A percentile compares a stretch with the other conserved stretches of the same genome.
Conservation (phyloP, 371 early-diverging fungal genomes). For the Circinella umbellata region DNA sequence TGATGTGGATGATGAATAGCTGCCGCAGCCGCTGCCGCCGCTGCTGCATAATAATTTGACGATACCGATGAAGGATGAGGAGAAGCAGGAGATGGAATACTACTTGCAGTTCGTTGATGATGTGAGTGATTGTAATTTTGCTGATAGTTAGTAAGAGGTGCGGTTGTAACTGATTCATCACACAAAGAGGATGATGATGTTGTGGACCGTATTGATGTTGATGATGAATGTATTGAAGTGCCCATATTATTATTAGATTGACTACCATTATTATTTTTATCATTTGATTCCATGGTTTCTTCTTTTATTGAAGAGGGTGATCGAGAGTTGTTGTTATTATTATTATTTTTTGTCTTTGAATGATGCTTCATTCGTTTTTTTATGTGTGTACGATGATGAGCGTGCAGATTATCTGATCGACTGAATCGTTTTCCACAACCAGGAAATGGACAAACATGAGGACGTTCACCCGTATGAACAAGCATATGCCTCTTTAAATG, state of each 20-base stretch:
- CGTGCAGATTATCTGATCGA: slow-evolving; percentile 67
- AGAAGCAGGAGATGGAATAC: slow-evolving; percentile 7
- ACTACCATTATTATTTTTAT: not conserved
- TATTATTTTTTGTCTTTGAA: not conserved
- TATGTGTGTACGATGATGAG: slow-evolving; percentile 47
- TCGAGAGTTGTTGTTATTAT: not conserved
- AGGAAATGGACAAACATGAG: slow-evolving; percentile 60
- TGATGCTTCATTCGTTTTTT: slow-evolving; percentile 19
- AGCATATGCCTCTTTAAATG: slow-evolving; percentile 78
- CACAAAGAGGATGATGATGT: not conserved
- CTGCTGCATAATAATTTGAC: slow-evolving; percentile 12
- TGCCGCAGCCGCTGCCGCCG: not conserved
- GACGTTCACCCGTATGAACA: slow-evolving; percentile 59
- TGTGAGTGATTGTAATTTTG: not conserved
- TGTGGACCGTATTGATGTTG: not conserved
- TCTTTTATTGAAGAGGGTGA: not conserved
- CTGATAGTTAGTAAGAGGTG: not conserved
- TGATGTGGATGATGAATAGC: not conserved
- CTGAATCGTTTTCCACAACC: slow-evolving; percentile 68
- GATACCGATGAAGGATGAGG: slow-evolving; percentile 21
- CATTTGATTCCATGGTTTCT: no score
- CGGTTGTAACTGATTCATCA: not conserved
- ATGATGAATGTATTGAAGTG: not conserved
- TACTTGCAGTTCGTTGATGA: slow-evolving; percentile 7
- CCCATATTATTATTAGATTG: not conserved